Conservation (phyloP, 2,329 filamentous ascomycete species). For the Fusarium pseudonygamai region DNA sequence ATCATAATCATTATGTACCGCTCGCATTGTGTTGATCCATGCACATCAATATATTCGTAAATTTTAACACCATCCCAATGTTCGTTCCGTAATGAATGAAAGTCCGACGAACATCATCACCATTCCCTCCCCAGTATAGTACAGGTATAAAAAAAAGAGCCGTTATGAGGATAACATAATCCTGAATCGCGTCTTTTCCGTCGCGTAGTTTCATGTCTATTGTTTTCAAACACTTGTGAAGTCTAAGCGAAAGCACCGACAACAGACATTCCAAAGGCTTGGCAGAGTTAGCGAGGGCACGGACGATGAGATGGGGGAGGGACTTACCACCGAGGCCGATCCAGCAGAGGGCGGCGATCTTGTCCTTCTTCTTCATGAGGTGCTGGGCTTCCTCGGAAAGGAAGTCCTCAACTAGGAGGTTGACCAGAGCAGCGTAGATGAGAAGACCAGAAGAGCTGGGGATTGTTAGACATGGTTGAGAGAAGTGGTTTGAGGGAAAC, state of each 20-base stretch:
- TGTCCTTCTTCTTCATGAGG: slow-evolving; percentile 62
- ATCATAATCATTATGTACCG: not conserved
- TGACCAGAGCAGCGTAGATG: slow-evolving; percentile 70
- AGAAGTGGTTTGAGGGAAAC: slow-evolving; percentile 15
- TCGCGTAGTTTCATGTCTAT: slow-evolving; percentile 5
- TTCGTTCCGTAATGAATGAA: not conserved
- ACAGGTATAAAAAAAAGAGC: not conserved
- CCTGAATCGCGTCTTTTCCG: not conserved
- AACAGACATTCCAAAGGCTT: slow-evolving; percentile 32
- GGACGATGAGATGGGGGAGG: not conserved
- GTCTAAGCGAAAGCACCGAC: slow-evolving; percentile 31
- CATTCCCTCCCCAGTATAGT: not conserved
- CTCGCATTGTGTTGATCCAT: not conserved
- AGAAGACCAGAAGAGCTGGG: slow-evolving; percentile 66
- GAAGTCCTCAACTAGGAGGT: slow-evolving; percentile 72
- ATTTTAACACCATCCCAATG: not conserved
- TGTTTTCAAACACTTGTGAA: not conserved
- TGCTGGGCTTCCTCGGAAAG: slow-evolving; percentile 64
- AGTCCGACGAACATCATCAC: not conserved
- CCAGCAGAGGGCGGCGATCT: slow-evolving; percentile 62
- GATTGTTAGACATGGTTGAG: not conserved
- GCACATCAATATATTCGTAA: slow-evolving; percentile 9
- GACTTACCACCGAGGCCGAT: slow-evolving; percentile 61
- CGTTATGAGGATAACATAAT: not conserved
- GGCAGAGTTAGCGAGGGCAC: not conserved